Conservation (phyloP, 805 yeast species). For the Hanseniaspora meyeri region DNA sequence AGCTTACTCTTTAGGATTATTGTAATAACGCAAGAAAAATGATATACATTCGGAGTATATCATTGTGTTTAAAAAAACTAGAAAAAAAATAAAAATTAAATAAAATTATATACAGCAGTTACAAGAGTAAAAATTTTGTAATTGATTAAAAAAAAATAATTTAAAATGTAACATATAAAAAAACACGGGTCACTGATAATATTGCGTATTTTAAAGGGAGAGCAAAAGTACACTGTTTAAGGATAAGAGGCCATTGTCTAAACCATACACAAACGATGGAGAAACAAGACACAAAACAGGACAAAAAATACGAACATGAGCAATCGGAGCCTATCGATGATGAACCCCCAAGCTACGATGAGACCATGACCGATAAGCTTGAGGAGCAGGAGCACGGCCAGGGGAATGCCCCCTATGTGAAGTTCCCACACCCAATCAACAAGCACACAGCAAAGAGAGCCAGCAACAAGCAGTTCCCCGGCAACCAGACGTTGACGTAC, state of each 20-base stretch:
- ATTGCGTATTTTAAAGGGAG: neutral
- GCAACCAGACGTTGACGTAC: constrained; percentile 6
- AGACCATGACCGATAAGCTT: neutral
- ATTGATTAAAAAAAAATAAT: too few species aligned
- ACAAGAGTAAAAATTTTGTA: neutral
- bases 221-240: too few species aligned
- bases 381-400: neutral
- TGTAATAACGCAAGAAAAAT: neutral
- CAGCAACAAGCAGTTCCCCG: constrained; percentile 4
- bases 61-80: neutral
- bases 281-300: neutral
- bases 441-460: neutral
- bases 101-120: neutral
- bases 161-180: neutral
- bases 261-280: neutral
- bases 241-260: neutral
- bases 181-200: neutral
- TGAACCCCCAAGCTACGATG: neutral
- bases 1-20: constrained; percentile 19
- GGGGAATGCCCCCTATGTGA: neutral
- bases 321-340: neutral
- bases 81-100: neutral
- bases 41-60: neutral
- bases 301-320: neutral
- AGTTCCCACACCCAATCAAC: constrained; percentile 8